Base-by-base conservation (phyloP, 306 rosid genomes). In the Ochetophila trinervis region DNA sequence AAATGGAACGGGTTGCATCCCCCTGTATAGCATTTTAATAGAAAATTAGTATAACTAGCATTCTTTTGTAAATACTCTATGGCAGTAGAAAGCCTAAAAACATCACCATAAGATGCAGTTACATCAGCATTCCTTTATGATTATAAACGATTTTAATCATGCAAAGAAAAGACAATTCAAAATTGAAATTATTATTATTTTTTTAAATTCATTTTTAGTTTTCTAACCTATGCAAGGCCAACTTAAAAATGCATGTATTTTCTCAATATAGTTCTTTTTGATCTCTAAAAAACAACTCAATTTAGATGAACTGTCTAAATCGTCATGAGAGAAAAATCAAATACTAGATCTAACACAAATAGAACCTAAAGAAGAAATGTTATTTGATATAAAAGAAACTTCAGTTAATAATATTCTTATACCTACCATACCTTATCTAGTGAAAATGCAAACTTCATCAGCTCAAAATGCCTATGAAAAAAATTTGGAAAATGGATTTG, bases 21-120 rank as follows among this genome's bases (percentile, higher is more conserved):
- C 58, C 82, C 86, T 84, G 80, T 5, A 19, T 36, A 66, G 54
- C 68, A 48, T 70, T 53, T n/a, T 63, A 66, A 69, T 18, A 27
- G 30, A 44, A 75, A 68, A 47, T 68, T 34, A 48, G 52, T 40
- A 47, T 35, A 23, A 51, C 74, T 22, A 23, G 36, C 63, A 10
- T 57, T 48, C 57, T 22, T 49, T 18, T 64, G 61, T 35, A 37
- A 44, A 45, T 61, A 50, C 44, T 18, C 51, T 15, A 10, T 57
- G 60, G 55, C 58, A 47, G 23, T 9, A n/a, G 57, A 70, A 68
- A 60, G 15, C 53, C 22, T 18, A 40, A 11, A 37, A 40, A 40
- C 45, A 40, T 40, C 45, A 40, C 8, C 13, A 12, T 40, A 40
- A 40, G 45, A 40, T 40, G 45, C 45, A 40, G 45, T 40, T 8